These are phyloP conservation scores for Teunomyces atbi DNA, from an alignment of 805 yeast genomes.

Conservation along the genomic window DNA sequence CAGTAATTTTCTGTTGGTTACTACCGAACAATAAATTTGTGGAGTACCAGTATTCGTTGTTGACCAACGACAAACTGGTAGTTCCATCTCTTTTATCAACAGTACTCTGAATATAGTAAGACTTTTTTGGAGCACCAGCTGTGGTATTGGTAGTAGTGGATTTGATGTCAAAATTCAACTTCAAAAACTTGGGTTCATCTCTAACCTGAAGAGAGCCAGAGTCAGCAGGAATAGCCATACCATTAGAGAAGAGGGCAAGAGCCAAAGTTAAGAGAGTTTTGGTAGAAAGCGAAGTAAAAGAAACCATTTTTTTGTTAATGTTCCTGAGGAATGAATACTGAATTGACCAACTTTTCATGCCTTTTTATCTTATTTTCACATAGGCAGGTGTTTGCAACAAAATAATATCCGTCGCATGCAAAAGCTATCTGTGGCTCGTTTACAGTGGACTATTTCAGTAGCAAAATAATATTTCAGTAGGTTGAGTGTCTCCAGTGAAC, in stretches of 20 bases:
- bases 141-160: not conserved
- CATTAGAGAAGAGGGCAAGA: not conserved
- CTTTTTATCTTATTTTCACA: not conserved
- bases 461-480: not conserved
- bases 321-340: not conserved
- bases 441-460: not conserved
- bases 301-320: not conserved
- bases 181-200: not conserved
- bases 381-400: not conserved
- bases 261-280: constrained; percentile 1
- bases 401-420: not conserved
- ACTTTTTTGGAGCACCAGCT: not conserved
- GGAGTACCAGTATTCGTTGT: constrained; percentile 7
- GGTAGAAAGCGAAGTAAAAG: not conserved
- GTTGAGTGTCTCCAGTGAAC: not conserved
- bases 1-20: constrained; percentile 8
- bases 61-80: constrained; percentile 3
- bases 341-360: not conserved
- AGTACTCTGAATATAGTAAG: not conserved
- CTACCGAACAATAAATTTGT: constrained; percentile 10
- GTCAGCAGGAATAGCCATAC: constrained; percentile 1
- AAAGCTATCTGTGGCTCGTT: not conserved
- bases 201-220: not conserved
- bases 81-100: constrained; percentile 1
- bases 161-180: not conserved